Evolutionary conservation across 164 flowering plant genomes (phyloP), one percentile per base, ranked within the genome.

Genomic region (Vitis rotundifolia): DNA sequence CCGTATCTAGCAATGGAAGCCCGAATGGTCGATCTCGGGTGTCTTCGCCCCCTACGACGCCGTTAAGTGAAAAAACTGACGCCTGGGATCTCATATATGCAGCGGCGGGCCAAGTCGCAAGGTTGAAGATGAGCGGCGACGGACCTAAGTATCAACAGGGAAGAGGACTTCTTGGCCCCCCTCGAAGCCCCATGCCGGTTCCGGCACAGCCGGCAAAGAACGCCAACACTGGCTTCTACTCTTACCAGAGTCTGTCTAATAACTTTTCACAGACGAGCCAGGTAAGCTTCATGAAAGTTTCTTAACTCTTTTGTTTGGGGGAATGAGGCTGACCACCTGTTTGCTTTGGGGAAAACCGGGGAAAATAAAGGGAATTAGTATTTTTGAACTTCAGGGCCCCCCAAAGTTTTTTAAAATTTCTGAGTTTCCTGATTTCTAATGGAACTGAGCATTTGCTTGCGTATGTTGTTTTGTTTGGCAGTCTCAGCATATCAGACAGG

Each of bases 21-120:
- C 78, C 84, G 0, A 80, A 76, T 6, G 75, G 80, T 0, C 76
- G 72, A 1, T 74, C 76, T 1, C 83, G 64, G 57, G 73, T 49
- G 2, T 58, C 82, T 1, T 80, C 88, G 6, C 88, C 88, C 1
- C 83, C 83, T 0, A 61, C 81, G 29, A 67, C 88, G 53, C 85
- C 83, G 50, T 72, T 73, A 8, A 61, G 51, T 2, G 52, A 22
- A 8, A 47, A 78, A 15, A 62, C 77, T 58, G 72, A 79, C 62
- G 67, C 78, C 0, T 78, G 74, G 83, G 80, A 84, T 54, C 79
- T 84, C 13, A 79, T 86, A 1, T 78, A 68, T 54, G 84, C 75
- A 5, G 85, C 87, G 16, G 86, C 89, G 1, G 86, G 78, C 2
- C 74, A 82, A 56, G 80, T 84, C 1, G 85, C 84, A 11, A 69